Conservation (phyloP, 768 basidiomycete genomes). For the Xerocomellus chrysenteron region DNA sequence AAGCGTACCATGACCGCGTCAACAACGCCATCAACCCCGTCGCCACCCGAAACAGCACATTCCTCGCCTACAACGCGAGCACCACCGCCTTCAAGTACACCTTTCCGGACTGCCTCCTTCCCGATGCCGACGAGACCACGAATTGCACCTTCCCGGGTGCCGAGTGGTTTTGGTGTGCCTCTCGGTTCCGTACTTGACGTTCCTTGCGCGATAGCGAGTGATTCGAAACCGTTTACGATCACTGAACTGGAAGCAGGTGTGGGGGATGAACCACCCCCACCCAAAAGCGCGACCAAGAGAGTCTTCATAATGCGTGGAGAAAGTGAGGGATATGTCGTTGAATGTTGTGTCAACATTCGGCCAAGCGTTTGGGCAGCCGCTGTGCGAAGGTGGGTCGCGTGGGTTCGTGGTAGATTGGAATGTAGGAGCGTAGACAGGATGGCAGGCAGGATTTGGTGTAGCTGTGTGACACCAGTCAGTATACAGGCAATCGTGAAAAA, state of each 20-base stretch:
- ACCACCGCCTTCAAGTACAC: slow-evolving; percentile 78
- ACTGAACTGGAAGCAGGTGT: slow-evolving; percentile 11
- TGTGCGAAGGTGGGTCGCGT: slow-evolving; percentile 70
- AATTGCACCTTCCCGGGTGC: slow-evolving; percentile 87
- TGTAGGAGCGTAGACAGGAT: slow-evolving; percentile 90
- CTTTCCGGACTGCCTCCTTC: slow-evolving; percentile 80
- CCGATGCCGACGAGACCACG: slow-evolving; percentile 84
- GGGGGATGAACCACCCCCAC: slow-evolving; percentile 17
- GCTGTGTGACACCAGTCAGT: slow-evolving; percentile 41
- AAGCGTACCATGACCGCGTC: slow-evolving; percentile 59
- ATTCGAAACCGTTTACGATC: slow-evolving; percentile 28
- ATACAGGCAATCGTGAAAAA: background rate
- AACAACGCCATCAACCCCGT: slow-evolving; percentile 47
- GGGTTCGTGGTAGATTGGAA: slow-evolving; percentile 71
- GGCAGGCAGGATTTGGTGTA: slow-evolving; percentile 94
- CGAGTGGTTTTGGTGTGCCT: slow-evolving; percentile 57
- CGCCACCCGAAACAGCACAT: slow-evolving; percentile 35
- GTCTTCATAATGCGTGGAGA: slow-evolving; percentile 93
- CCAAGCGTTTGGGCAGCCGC: slow-evolving; percentile 83
- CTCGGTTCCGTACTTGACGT: slow-evolving; percentile 41
- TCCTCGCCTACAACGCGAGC: slow-evolving; percentile 73
- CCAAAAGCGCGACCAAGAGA: slow-evolving; percentile 78
- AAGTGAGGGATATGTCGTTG: slow-evolving; percentile 85
- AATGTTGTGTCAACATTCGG: slow-evolving; percentile 75
- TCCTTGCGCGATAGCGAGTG: slow-evolving; percentile 21